phyloP scores from a whole-genome alignment of 495 filamentous ascomycete genomes.

The Trichoderma reesei region DNA sequence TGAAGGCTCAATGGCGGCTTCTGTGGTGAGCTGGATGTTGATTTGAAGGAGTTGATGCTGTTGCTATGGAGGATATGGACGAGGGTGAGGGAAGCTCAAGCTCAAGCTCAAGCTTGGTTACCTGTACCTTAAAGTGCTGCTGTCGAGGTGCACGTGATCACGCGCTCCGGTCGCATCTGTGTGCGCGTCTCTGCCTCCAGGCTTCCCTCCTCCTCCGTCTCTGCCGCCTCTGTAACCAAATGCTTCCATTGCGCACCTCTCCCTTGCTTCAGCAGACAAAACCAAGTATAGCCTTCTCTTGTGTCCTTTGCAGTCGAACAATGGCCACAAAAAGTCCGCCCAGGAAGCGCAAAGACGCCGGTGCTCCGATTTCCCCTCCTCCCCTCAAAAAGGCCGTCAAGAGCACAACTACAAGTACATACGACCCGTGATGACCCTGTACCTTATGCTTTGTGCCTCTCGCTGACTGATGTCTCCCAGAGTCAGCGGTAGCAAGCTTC shows the following conservation, averaged over 20 bases:
- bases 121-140: background rate
- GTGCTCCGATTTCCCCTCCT: slow-evolving; percentile 47
- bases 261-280: background rate
- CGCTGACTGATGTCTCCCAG: slow-evolving; percentile 23
- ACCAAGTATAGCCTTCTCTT: background rate
- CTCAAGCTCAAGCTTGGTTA: no score
- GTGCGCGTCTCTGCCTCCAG: background rate
- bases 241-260: background rate
- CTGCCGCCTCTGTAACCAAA: background rate
- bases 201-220: background rate
- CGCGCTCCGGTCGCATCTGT: background rate
- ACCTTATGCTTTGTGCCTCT: slow-evolving; percentile 6
- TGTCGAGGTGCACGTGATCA: background rate
- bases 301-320: background rate
- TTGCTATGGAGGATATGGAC: no score
- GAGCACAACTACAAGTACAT: slow-evolving; percentile 70
- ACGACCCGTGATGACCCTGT: slow-evolving; percentile 19
- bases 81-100: no score
- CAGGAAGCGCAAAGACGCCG: slow-evolving; percentile 21
- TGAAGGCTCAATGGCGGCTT: no score
- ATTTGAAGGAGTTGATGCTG: no score
- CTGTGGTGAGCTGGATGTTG: no score
- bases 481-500: slow-evolving; percentile 65
- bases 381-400: slow-evolving; percentile 52
- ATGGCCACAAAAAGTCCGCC: background rate